A percentile compares a stretch with the other conserved stretches of the same genome.
phyloP scores from a whole-genome alignment of 768 basidiomycete genomes.

The Tricholoma matsutake region DNA sequence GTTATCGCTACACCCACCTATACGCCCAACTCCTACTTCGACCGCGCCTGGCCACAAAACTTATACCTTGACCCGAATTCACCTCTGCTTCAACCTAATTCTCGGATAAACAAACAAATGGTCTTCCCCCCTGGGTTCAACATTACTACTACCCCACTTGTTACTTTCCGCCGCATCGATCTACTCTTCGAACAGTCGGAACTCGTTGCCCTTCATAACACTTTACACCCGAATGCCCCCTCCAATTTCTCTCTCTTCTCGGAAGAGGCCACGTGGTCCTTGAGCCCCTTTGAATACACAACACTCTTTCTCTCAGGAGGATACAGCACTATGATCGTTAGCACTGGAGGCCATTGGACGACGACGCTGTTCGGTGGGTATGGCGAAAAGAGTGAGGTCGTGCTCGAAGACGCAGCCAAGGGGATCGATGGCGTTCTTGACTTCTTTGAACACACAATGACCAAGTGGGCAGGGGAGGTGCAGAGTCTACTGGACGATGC shows the following conservation, averaged over 20 bases:
- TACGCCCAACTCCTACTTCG: slow-evolving; percentile 48
- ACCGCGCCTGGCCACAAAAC: slow-evolving; percentile 64
- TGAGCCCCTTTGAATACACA: slow-evolving; percentile 53
- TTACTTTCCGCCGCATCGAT: slow-evolving; percentile 64
- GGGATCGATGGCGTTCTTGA: slow-evolving; percentile 53
- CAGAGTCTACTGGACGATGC: slow-evolving; percentile 40
- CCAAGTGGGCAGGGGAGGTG: slow-evolving; percentile 49
- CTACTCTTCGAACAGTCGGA: slow-evolving; percentile 50
- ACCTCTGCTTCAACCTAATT: slow-evolving; percentile 39
- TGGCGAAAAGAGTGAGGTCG: slow-evolving; percentile 16
- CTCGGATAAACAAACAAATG: slow-evolving; percentile 10
- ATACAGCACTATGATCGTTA: slow-evolving; percentile 60
- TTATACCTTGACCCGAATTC: slow-evolving; percentile 59
- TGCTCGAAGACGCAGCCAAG: slow-evolving; percentile 23
- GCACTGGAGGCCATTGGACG: slow-evolving; percentile 72
- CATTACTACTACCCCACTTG: slow-evolving; percentile 55
- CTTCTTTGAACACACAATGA: slow-evolving; percentile 59
- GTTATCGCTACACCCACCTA: slow-evolving; percentile 66
- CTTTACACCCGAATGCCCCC: slow-evolving; percentile 27
- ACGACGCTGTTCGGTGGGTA: slow-evolving; percentile 46
- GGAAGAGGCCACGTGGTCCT: slow-evolving; percentile 51
- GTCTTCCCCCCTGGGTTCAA: slow-evolving; percentile 50
- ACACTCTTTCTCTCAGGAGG: slow-evolving; percentile 45
- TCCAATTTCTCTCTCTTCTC: slow-evolving; percentile 46
- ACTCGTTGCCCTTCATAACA: slow-evolving; percentile 42